phyloP scores from a whole-genome alignment of 108 stramenopile species.

The Cyclotella atomus region DNA sequence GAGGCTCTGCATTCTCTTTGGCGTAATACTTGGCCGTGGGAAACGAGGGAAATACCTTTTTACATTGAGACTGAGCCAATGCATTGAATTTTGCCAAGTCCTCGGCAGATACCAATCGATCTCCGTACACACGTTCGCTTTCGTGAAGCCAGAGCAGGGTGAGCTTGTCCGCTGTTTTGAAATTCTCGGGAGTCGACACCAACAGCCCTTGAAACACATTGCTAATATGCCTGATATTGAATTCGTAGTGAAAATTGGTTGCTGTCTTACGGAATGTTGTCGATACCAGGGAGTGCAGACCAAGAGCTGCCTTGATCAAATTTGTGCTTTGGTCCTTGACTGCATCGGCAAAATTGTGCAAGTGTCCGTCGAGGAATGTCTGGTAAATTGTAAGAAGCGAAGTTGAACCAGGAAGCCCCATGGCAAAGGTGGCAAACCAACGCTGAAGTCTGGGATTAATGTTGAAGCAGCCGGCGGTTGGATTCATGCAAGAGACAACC shows the following conservation, averaged over 20 bases:
- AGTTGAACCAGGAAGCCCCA: constrained; percentile 57
- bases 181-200: constrained; percentile 48
- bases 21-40: constrained; percentile 56
- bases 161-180: constrained; percentile 58
- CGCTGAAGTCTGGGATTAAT: constrained; percentile 65
- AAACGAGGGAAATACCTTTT: constrained; percentile 58
- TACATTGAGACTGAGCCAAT: constrained; percentile 58
- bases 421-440: constrained; percentile 61
- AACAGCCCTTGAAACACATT: constrained; percentile 79
- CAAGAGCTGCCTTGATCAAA: constrained; percentile 60
- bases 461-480: constrained; percentile 64
- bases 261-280: constrained; percentile 71
- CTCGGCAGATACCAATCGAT: constrained; percentile 64
- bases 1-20: constrained; percentile 51
- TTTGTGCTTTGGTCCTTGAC: constrained; percentile 38
- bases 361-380: constrained; percentile 73
- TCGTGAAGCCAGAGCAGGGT: constrained; percentile 81
- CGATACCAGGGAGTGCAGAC: constrained; percentile 49
- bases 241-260: constrained; percentile 81
- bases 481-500: constrained; percentile 69
- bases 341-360: constrained; percentile 43
- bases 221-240: constrained; percentile 77
- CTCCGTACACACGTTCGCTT: constrained; percentile 77
- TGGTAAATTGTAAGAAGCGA: constrained; percentile 66
- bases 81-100: constrained; percentile 59